phyloP scores from a whole-genome alignment of 257 asterid genomes.

The Vinca minor region DNA sequence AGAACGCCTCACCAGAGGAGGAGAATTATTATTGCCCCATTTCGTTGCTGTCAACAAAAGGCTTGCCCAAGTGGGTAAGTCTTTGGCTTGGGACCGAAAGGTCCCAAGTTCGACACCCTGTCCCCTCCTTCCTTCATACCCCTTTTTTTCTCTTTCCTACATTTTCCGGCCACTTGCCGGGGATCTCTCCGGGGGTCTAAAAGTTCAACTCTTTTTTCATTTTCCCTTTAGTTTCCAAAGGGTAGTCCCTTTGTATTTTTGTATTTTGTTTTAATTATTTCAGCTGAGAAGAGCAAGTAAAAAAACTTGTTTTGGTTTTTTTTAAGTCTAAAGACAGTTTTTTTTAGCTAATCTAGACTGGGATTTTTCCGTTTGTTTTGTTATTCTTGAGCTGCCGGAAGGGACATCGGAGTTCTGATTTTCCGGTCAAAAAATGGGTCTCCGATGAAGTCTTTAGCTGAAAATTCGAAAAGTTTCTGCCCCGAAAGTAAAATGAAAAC shows the following conservation, averaged over 20 bases:
- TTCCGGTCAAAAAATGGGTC: conserved; percentile 34
- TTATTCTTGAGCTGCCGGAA: conserved; percentile 17
- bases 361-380: neutral
- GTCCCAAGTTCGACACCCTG: too few relatives aligned
- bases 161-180: conserved; percentile 18
- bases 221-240: neutral
- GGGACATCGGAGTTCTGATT: conserved; percentile 18
- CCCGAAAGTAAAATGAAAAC: conserved; percentile 42
- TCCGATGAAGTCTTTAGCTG: conserved; percentile 29
- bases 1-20: too few relatives aligned
- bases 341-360: too few relatives aligned
- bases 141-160: conserved; percentile 21
- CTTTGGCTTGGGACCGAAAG: too few relatives aligned
- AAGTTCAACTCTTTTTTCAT: conserved; percentile 7
- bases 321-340: too few relatives aligned
- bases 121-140: too few relatives aligned
- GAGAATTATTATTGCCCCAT: too few relatives aligned
- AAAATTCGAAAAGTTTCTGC: conserved; percentile 1
- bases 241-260: too few relatives aligned
- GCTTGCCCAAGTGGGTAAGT: too few relatives aligned
- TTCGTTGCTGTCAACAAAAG: too few relatives aligned
- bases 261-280: neutral
- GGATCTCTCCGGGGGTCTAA: conserved; percentile 21
- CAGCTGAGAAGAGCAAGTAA: conserved; percentile 9
- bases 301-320: conserved; percentile 13